These are phyloP conservation scores for Sequoia sempervirens DNA, from an alignment of 75 land plant species.

Conservation along the genomic window DNA sequence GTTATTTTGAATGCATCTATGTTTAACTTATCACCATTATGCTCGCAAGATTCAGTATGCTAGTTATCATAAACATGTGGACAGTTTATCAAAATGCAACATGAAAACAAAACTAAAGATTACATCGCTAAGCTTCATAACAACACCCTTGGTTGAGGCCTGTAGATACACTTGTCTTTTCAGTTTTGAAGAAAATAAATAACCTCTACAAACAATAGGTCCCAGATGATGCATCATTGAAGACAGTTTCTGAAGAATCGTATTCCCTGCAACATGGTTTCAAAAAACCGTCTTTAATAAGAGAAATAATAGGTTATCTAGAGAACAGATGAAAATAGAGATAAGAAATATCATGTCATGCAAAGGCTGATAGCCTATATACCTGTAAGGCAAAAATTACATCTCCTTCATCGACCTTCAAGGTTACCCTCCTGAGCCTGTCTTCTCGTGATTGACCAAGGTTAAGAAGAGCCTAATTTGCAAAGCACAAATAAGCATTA, in stretches of 20 bases:
- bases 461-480: constrained; percentile 62
- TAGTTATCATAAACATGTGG: not conserved
- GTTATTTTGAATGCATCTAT: not conserved
- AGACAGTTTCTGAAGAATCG: constrained; percentile 47
- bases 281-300: not conserved
- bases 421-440: constrained; percentile 49
- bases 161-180: not conserved
- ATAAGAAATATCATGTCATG: not conserved
- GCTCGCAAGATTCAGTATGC: not conserved
- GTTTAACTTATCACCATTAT: not conserved
- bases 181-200: not conserved
- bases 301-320: not conserved
- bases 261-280: constrained; percentile 25
- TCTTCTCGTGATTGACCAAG: constrained; percentile 73
- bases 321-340: not conserved
- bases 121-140: not conserved
- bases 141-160: not conserved
- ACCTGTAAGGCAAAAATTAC: constrained; percentile 62
- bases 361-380: not conserved
- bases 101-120: not conserved
- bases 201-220: not conserved
- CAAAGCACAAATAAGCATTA: not conserved
- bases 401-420: constrained; percentile 36
- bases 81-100: not conserved
- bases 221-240: constrained; percentile 6